Conservation (phyloP, 2,329 filamentous ascomycete species). For the Penicillium sp. region DNA sequence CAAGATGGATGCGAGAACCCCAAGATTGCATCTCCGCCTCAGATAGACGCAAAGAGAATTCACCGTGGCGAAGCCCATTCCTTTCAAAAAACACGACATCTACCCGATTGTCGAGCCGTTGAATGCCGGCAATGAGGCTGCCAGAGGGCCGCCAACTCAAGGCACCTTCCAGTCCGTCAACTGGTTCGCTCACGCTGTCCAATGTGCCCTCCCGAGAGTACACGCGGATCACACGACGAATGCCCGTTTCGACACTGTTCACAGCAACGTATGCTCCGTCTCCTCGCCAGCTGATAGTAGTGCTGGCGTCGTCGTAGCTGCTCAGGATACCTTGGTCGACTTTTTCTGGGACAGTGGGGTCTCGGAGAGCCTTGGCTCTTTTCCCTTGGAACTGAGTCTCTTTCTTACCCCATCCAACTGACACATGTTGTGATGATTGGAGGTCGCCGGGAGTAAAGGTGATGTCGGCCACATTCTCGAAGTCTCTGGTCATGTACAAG, state of each 20-base stretch:
- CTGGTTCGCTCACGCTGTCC: slow-evolving; percentile 90
- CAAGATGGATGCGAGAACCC: slow-evolving; percentile 60
- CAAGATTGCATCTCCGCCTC: slow-evolving; percentile 55
- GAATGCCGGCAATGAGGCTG: slow-evolving; percentile 84
- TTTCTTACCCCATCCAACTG: slow-evolving; percentile 96
- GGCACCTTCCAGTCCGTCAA: slow-evolving; percentile 81
- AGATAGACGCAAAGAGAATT: slow-evolving; percentile 74
- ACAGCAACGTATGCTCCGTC: slow-evolving; percentile 89
- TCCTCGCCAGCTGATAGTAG: slow-evolving; percentile 84
- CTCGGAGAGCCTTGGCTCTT: slow-evolving; percentile 76
- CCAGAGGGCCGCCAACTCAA: slow-evolving; percentile 90
- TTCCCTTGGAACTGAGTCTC: slow-evolving; percentile 97
- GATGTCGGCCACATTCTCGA: slow-evolving; percentile 77
- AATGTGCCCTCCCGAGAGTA: slow-evolving; percentile 86
- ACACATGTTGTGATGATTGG: slow-evolving; percentile 86
- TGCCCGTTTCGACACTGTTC: slow-evolving; percentile 67
- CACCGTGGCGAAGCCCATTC: slow-evolving; percentile 93
- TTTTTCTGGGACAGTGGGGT: slow-evolving; percentile 91
- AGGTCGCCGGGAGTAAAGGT: slow-evolving; percentile 71
- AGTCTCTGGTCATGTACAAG: slow-evolving; percentile 87
- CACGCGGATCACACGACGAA: slow-evolving; percentile 77
- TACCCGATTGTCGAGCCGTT: slow-evolving; percentile 63
- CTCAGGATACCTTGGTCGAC: slow-evolving; percentile 80
- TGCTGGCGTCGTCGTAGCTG: slow-evolving; percentile 64
- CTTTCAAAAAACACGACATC: slow-evolving; percentile 94